Conservation (phyloP, 2,329 filamentous ascomycete genomes). For the Fonsecaea multimorphosa region DNA sequence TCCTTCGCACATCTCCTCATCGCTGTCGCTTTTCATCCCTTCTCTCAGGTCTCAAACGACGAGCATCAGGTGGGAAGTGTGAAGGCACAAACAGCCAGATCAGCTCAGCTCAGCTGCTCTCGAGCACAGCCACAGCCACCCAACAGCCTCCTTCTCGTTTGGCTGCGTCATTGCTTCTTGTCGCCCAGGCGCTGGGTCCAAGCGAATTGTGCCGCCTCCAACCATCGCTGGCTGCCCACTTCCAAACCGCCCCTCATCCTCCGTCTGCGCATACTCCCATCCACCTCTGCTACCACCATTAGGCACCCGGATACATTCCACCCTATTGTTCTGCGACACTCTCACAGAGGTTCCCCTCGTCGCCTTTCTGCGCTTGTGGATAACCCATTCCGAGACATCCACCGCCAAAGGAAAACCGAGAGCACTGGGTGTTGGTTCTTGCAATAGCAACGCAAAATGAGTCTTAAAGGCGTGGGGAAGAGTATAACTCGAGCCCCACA, state of each 20-base stretch:
- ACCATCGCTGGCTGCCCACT: conserved; percentile 1
- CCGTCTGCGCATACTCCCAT: neutral
- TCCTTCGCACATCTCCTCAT: neutral
- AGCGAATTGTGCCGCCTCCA: conserved; percentile 12
- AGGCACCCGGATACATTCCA: conserved; percentile 2
- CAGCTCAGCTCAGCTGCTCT: neutral
- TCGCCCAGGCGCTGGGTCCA: conserved; percentile 11
- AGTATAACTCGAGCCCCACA: conserved; percentile 88
- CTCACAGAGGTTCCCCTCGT: neutral
- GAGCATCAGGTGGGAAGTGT: neutral
- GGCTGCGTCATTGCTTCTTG: conserved; percentile 22
- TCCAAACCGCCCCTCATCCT: conserved; percentile 11
- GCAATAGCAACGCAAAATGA: conserved; percentile 67
- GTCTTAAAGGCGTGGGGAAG: conserved; percentile 96
- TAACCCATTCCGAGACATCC: neutral
- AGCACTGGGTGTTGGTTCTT: neutral
- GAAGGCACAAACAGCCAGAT: neutral
- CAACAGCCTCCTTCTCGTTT: neutral
- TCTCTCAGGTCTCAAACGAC: neutral
- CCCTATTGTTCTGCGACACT: neutral
- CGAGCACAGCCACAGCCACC: conserved; percentile 7
- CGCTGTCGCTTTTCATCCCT: neutral
- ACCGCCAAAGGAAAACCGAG: neutral
- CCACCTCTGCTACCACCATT: neutral
- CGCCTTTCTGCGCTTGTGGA: neutral